Evolutionary conservation across 306 rosid genomes (phyloP).

Genomic region (Heteromeles arbutifolia): DNA sequence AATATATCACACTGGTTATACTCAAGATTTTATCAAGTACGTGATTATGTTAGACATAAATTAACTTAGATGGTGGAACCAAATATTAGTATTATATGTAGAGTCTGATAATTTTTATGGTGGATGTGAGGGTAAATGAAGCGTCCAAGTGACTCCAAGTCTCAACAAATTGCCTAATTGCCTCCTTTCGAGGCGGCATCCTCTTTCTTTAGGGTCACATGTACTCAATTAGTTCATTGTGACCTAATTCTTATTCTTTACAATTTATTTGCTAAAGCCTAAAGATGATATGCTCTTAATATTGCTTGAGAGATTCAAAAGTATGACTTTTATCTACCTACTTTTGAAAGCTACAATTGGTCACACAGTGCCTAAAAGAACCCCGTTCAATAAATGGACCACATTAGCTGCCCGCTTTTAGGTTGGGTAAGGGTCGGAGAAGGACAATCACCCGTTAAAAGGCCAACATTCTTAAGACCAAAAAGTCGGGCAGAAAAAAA

Average conservation of each 20-base stretch:
- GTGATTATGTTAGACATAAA: too few relatives aligned
- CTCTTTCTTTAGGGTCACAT: not conserved
- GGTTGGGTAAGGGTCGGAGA: too few relatives aligned
- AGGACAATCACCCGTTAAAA: too few relatives aligned
- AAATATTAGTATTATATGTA: not conserved
- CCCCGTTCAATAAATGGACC: too few relatives aligned
- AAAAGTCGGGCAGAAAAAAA: too few relatives aligned
- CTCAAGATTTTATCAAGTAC: too few relatives aligned
- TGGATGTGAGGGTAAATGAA: not conserved
- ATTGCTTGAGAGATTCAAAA: not conserved
- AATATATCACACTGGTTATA: not conserved
- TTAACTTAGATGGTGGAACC: not conserved
- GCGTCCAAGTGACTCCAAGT: conserved; percentile 30
- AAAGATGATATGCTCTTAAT: not conserved
- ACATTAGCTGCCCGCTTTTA: too few relatives aligned
- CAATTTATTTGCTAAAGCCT: not conserved
- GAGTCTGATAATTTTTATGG: too few relatives aligned
- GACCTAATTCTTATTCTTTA: not conserved
- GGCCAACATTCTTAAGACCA: too few relatives aligned
- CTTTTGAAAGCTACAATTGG: not conserved
- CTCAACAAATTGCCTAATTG: conserved; percentile 9
- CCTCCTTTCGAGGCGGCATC: not conserved
- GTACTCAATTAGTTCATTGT: not conserved
- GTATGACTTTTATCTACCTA: not conserved
- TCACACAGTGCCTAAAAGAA: too few relatives aligned